Base-by-base conservation (phyloP, 164 flowering plant species). In the Aristolochia californica region DNA sequence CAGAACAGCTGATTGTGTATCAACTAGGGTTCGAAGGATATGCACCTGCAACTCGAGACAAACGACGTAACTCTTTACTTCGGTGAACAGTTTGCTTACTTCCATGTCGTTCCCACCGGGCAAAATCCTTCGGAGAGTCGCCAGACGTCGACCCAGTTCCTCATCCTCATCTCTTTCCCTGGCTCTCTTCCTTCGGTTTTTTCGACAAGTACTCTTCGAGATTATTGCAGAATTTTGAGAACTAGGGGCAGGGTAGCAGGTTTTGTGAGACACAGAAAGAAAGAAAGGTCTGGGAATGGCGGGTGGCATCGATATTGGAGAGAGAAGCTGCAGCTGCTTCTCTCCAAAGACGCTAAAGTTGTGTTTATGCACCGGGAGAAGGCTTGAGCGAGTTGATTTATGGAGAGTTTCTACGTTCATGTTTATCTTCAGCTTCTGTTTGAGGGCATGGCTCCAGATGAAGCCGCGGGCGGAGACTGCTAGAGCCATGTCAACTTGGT, bases 31-130 rank as follows among this genome's bases (percentile, higher is more conserved):
- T 25, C 52, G 53, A 53, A 75, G 76, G 40, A 67, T 34, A 38
- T 62, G 55, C 45, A 72, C 75, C 62, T 75, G 79, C 25, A 70
- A 24, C 63, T 72, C 64, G 24, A 75, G 74, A 55, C 74, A 72
- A 7, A 49, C 38, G 23, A 72, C 50, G 48, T 75, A 75, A 57
- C 74, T 72, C 61, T 70, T 72, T 8, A 72, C 58, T 62, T 75
- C 76, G 23, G 58, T 43, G 13, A 75, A 57, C 76, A 72, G 62
- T 59, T 69, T 64, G 48, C 38, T 16, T 5, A 8, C 47, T 17
- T 27, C 66, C 74, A 75, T 75, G 45, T 64, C 67, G 53, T 64
- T 38, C 20, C 79, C 76, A 50, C 79, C 79, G 12, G 79, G 78
- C 44, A 72, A 54, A 55, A 72, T 38, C 45, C 9, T 48, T 57